Evolutionary conservation across 805 yeast species (phyloP).

Genomic region (Starmera caribaea): DNA sequence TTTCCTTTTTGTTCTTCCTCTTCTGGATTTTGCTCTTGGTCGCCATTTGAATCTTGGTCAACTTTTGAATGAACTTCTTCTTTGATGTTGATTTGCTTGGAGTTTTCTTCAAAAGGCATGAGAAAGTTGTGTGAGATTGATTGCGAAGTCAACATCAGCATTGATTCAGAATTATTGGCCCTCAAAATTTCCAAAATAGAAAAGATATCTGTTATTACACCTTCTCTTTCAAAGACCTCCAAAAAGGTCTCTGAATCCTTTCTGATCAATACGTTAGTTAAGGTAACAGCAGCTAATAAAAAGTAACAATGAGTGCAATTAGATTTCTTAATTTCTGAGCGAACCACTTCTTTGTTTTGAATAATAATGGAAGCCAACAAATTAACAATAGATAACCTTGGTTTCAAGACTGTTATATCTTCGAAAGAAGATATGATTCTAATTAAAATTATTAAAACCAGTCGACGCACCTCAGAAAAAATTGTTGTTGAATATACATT

Average conservation of each 20-base stretch:
- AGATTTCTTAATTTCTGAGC: slow-evolving; percentile 19
- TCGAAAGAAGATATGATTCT: slow-evolving; percentile 38
- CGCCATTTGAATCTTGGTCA: slow-evolving; percentile 10
- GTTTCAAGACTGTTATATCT: slow-evolving; percentile 21
- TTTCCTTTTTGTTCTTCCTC: slow-evolving; percentile 18
- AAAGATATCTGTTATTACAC: slow-evolving; percentile 46
- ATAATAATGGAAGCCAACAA: slow-evolving; percentile 52
- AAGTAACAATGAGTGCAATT: slow-evolving; percentile 23
- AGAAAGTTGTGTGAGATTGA: too few relatives aligned
- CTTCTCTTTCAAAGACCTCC: slow-evolving; percentile 56
- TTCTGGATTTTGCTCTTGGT: slow-evolving; percentile 16
- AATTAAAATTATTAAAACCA: slow-evolving; percentile 42
- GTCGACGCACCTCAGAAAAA: slow-evolving; percentile 52
- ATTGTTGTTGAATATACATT: slow-evolving; percentile 66
- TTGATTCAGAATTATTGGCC: slow-evolving; percentile 5
- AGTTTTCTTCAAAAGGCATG: not conserved
- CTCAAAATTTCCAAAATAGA: slow-evolving; percentile 20
- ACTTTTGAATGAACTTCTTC: slow-evolving; percentile 11
- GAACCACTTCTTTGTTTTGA: slow-evolving; percentile 32
- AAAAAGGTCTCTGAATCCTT: slow-evolving; percentile 36
- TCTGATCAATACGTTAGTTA: slow-evolving; percentile 34
- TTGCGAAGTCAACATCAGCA: not conserved
- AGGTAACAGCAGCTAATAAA: slow-evolving; percentile 40
- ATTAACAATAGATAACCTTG: slow-evolving; percentile 30
- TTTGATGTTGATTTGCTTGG: slow-evolving; percentile 1